Percentiles rank a stretch among this genome's conserved stretches.
phyloP scores from a whole-genome alignment of 1,284 basidiomycete genomes.

The Sporisorium scitamineum region DNA sequence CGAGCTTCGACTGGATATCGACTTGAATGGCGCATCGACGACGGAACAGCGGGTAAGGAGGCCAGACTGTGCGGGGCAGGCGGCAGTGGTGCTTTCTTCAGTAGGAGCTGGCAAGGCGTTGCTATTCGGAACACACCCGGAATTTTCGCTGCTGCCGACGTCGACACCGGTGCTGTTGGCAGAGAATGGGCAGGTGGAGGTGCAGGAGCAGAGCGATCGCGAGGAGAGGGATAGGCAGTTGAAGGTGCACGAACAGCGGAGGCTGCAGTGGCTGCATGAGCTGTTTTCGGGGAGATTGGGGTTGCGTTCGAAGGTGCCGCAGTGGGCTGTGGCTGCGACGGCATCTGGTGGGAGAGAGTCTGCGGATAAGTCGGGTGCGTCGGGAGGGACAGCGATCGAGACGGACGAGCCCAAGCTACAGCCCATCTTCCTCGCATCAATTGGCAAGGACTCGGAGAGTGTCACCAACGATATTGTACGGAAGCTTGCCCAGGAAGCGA shows the following conservation, averaged over 20 bases:
- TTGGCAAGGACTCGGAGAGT: slow-evolving; percentile 9
- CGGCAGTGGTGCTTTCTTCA: slow-evolving; percentile 74
- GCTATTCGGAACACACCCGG: slow-evolving; percentile 77
- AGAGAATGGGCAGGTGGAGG: slow-evolving; percentile 19
- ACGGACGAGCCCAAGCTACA: slow-evolving; percentile 39
- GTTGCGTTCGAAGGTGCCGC: slow-evolving; percentile 39
- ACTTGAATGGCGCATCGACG: slow-evolving; percentile 13
- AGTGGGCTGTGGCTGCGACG: slow-evolving; percentile 18
- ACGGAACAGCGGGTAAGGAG: background rate
- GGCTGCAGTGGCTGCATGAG: slow-evolving; percentile 39
- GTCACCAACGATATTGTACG: slow-evolving; percentile 8
- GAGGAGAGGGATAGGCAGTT: slow-evolving; percentile 27
- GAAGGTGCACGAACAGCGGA: slow-evolving; percentile 27
- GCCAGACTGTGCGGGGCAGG: slow-evolving; percentile 47
- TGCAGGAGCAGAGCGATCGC: slow-evolving; percentile 17
- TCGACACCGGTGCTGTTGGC: slow-evolving; percentile 43
- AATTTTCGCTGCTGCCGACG: slow-evolving; percentile 73
- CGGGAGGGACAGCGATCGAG: slow-evolving; percentile 22
- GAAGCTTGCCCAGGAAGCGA: slow-evolving; percentile 21
- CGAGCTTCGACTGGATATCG: slow-evolving; percentile 33
- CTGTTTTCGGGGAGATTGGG: slow-evolving; percentile 28
- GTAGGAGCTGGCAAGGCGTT: slow-evolving; percentile 76
- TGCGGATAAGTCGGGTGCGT: background rate
- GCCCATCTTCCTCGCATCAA: slow-evolving; percentile 33
- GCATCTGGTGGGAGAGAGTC: background rate